Evolutionary conservation across 1,284 basidiomycete species (phyloP).

Genomic region (Retiboletus fuscus): DNA sequence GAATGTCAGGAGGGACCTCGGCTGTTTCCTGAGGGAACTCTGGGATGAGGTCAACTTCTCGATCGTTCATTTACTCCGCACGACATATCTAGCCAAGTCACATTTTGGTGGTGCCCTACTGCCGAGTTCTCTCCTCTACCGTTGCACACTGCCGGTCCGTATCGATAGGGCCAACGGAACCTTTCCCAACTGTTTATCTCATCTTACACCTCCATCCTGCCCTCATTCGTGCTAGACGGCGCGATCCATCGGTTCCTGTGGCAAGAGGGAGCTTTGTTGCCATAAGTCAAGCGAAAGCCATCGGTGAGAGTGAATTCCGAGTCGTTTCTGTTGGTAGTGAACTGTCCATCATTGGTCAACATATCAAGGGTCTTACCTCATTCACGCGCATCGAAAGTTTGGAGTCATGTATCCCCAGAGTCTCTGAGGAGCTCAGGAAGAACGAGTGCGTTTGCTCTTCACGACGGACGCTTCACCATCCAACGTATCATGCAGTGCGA

Average conservation of each 20-base stretch:
- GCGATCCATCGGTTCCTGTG: background rate
- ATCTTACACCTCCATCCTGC: background rate
- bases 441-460: no score
- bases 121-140: no score
- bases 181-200: no score
- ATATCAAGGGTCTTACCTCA: background rate
- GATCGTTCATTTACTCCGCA: background rate
- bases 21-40: background rate
- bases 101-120: no score
- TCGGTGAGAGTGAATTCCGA: background rate
- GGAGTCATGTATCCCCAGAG: background rate
- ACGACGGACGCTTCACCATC: no score
- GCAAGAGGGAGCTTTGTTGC: background rate
- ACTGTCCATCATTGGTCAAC: background rate
- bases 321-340: background rate
- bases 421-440: background rate
- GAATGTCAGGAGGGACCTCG: background rate
- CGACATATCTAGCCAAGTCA: background rate
- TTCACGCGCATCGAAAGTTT: constrained; percentile 10
- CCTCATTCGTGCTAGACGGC: background rate
- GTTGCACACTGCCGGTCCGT: no score
- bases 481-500: background rate
- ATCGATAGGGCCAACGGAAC: no score
- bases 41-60: background rate
- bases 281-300: background rate